phyloP scores from a whole-genome alignment of 768 basidiomycete species.

The Hygrophoropsis aurantiaca region DNA sequence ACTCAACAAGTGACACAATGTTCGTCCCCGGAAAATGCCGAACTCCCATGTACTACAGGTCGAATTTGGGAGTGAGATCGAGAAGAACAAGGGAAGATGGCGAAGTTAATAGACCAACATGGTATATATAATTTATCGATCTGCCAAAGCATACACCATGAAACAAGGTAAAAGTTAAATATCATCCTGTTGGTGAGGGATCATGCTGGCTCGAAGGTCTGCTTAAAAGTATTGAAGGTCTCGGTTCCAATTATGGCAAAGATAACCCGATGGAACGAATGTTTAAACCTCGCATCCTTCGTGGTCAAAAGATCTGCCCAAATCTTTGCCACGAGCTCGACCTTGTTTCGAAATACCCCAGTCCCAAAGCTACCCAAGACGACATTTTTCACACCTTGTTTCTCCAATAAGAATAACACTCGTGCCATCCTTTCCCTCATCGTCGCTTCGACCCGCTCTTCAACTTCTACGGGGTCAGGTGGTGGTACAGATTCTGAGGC shows the following conservation, averaged over 20 bases:
- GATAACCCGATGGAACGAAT: conserved; percentile 37
- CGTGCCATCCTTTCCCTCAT: conserved; percentile 70
- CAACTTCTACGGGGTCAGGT: conserved; percentile 11
- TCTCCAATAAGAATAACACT: conserved; percentile 59
- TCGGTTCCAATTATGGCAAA: conserved; percentile 38
- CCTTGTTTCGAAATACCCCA: conserved; percentile 51
- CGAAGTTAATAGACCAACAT: too few relatives aligned
- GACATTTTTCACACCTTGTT: conserved; percentile 48
- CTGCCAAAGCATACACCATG: too few relatives aligned
- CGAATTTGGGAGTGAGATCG: too few relatives aligned
- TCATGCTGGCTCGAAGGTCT: conserved; percentile 27
- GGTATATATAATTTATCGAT: too few relatives aligned
- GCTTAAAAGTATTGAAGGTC: conserved; percentile 35
- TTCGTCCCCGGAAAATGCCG: too few relatives aligned
- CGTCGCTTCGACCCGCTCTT: conserved; percentile 38
- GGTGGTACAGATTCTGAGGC: not conserved
- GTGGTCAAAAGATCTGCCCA: conserved; percentile 38
- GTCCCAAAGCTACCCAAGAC: conserved; percentile 75
- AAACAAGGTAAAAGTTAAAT: too few relatives aligned
- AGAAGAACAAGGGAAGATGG: too few relatives aligned
- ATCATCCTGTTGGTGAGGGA: too few relatives aligned
- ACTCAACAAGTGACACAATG: too few relatives aligned
- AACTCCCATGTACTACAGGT: too few relatives aligned
- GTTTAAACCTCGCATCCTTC: conserved; percentile 32
- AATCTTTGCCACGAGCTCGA: conserved; percentile 35